Conservation (phyloP, 345 rosid species). For the Eucalyptus lansdowneana region DNA sequence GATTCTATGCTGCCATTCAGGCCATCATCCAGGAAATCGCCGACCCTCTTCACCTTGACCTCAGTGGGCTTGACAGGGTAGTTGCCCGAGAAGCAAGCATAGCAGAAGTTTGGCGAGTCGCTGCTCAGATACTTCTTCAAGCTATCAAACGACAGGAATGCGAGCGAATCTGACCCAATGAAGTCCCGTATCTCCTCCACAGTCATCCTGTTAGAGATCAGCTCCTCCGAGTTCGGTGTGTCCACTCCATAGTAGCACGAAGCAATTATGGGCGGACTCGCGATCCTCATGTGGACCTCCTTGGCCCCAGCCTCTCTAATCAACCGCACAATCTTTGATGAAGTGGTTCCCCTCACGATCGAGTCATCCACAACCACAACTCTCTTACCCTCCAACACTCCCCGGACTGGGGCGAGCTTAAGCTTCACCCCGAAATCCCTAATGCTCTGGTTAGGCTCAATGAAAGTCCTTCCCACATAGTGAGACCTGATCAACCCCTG, state of each 20-base stretch:
- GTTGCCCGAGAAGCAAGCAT: constrained; percentile 85
- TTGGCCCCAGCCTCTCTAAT: constrained; percentile 87
- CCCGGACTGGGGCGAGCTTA: constrained; percentile 79
- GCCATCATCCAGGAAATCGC: constrained; percentile 87
- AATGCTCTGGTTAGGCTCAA: constrained; percentile 88
- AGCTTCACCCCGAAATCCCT: constrained; percentile 97
- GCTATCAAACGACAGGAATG: constrained; percentile 59
- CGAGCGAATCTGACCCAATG: constrained; percentile 80
- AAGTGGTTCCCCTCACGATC: constrained; percentile 88
- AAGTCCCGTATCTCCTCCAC: constrained; percentile 66
- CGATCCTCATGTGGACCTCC: constrained; percentile 96
- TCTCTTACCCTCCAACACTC: constrained; percentile 76
- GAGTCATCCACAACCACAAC: constrained; percentile 97
- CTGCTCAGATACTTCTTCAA: constrained; percentile 40
- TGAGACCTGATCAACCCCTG: constrained; percentile 91
- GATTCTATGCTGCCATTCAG: constrained; percentile 52
- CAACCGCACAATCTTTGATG: constrained; percentile 76
- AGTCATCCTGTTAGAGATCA: constrained; percentile 84
- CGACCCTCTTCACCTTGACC: constrained; percentile 67
- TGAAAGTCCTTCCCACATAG: constrained; percentile 91
- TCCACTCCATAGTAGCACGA: constrained; percentile 98
- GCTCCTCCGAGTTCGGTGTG: constrained; percentile 78
- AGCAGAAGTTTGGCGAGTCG: constrained; percentile 55
- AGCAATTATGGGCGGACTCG: constrained; percentile 78
- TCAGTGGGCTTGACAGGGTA: constrained; percentile 80